Evolutionary conservation across 2,329 filamentous ascomycete species (phyloP).

Genomic region (Talaromyces sp.): DNA sequence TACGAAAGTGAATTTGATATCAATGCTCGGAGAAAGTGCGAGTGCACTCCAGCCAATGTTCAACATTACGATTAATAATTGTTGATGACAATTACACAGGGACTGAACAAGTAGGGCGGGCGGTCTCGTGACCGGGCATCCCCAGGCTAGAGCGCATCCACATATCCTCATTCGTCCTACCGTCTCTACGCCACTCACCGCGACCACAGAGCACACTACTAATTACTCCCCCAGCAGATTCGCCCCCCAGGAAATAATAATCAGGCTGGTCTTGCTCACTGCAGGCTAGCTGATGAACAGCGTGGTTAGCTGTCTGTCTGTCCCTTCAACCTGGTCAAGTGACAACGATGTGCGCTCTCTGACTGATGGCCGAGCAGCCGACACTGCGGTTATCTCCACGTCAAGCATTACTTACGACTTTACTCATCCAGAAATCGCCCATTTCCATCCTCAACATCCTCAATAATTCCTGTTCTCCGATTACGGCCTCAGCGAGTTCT

Average conservation of each 20-base stretch:
- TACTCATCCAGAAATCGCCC: not conserved
- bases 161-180: not conserved
- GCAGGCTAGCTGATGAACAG: not conserved
- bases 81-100: not conserved
- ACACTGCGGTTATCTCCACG: not conserved
- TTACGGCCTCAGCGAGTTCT: not conserved
- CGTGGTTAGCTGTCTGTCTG: not conserved
- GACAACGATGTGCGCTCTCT: not conserved
- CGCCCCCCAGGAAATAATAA: not conserved
- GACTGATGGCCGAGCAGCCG: not conserved
- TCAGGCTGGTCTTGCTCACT: not conserved
- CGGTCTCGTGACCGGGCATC: not conserved
- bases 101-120: not conserved
- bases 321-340: not conserved
- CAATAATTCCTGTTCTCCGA: not conserved
- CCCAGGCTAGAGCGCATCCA: not conserved
- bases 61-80: too few species aligned
- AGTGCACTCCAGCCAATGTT: too few species aligned
- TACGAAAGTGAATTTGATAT: not conserved
- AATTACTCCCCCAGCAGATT: too few species aligned
- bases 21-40: not conserved
- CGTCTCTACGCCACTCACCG: not conserved
- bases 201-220: too few species aligned
- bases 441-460: not conserved
- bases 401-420: too few species aligned